Percentiles rank a stretch among this genome's conserved stretches.
These are phyloP conservation scores for Candida andamanensis DNA, from an alignment of 805 yeast genomes.

Conservation along the genomic window DNA sequence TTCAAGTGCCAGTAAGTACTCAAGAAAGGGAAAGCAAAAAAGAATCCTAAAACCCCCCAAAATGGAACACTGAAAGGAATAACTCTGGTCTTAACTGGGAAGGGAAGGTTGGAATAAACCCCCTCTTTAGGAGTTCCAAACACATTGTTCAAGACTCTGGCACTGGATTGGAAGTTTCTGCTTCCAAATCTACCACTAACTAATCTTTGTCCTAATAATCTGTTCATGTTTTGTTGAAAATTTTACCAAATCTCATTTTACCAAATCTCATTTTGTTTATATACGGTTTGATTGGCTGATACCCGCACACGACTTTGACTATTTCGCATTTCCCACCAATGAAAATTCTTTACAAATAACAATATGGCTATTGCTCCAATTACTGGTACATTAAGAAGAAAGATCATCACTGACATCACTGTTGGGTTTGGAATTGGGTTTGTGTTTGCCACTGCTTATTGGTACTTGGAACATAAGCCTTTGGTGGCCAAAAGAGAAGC, in stretches of 20 bases:
- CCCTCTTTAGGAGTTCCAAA: conserved; percentile 49
- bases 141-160: conserved; percentile 29
- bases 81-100: conserved; percentile 83
- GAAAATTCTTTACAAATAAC: not conserved
- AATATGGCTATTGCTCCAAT: conserved; percentile 79
- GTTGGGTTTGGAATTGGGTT: conserved; percentile 63
- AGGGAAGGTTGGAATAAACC: conserved; percentile 88
- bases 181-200: conserved; percentile 6
- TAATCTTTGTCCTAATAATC: conserved; percentile 9
- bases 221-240: conserved; percentile 10
- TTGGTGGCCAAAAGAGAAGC: conserved; percentile 72
- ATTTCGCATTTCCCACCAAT: not conserved
- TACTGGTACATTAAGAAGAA: conserved; percentile 76
- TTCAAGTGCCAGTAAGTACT: conserved; percentile 76
- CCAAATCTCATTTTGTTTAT: no score
- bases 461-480: conserved; percentile 87
- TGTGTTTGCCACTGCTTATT: conserved; percentile 56
- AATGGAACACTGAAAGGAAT: conserved; percentile 81
- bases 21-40: conserved; percentile 62
- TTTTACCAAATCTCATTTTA: conserved; percentile 1
- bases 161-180: conserved; percentile 45
- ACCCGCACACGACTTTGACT: not conserved
- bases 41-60: conserved; percentile 64
- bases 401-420: conserved; percentile 71
- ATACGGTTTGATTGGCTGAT: no score